These are phyloP conservation scores for Xerocomus nothofagi DNA, from an alignment of 1,284 basidiomycete genomes.

Conservation along the genomic window DNA sequence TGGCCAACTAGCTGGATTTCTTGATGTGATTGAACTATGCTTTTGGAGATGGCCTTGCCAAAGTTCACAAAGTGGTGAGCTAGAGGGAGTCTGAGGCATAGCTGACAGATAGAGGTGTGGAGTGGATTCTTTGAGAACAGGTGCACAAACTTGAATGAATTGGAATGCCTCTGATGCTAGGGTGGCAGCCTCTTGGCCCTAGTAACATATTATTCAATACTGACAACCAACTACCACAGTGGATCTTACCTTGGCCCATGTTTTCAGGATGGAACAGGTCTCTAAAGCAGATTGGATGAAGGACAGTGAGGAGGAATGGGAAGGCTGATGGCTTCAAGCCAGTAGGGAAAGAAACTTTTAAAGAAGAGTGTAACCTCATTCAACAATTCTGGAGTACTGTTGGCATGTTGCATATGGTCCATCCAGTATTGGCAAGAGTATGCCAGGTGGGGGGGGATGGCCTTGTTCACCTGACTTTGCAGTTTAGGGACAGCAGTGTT, in stretches of 20 bases:
- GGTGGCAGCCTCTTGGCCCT: background rate
- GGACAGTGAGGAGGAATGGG: background rate
- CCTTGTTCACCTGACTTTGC: background rate
- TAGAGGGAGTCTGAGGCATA: background rate
- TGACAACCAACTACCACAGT: background rate
- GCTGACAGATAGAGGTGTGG: constrained; percentile 1
- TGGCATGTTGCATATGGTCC: background rate
- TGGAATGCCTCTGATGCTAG: constrained; percentile 4
- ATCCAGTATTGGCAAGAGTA: constrained; percentile 6
- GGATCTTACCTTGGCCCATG: constrained; percentile 2
- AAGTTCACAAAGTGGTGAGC: background rate
- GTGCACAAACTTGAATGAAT: constrained; percentile 3
- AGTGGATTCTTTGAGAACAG: background rate
- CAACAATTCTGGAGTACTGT: background rate
- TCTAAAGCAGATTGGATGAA: background rate
- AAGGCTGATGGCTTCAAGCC: background rate
- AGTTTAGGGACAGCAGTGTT: constrained; percentile 1
- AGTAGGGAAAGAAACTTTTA: background rate
- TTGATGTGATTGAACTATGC: background rate
- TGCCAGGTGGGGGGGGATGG: constrained; percentile 2
- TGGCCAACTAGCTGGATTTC: background rate
- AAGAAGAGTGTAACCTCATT: background rate
- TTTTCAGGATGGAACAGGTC: background rate
- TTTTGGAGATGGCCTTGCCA: background rate
- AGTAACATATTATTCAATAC: background rate